Evolutionary conservation across 2,329 filamentous ascomycete genomes (phyloP), one percentile per base, ranked within the genome.

Genomic region (Cercospora zeina): DNA sequence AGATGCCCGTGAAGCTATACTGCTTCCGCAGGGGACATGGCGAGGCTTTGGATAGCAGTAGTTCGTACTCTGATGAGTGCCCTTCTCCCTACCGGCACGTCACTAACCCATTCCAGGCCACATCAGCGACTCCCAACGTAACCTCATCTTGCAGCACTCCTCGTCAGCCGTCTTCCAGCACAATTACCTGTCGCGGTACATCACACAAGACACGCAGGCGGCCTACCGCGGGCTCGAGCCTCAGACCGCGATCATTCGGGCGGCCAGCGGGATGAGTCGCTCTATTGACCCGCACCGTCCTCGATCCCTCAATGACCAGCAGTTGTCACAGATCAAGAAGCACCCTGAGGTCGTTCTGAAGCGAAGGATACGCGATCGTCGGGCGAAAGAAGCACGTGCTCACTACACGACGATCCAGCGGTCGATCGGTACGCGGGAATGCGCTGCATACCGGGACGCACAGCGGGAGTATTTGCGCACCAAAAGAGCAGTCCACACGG

Each of bases 181-280:
- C 14, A 65, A 66, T 50, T 66, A 66, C 50, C 56, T 66, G 10
- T 64, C 59, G 14, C 39, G 53, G 19, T 64, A 62, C 34, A 63
- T 67, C 31, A 55, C 50, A 9, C 45, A 66, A 58, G 58, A 67
- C 39, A 64, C 45, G 37, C 45, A 67, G 60, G 62, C 62, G 10
- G 62, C 50, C 19, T 66, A 64, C 16, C 24, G 33, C 9, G 57
- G 64, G 47, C 50, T 55, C n/a, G 34, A 19, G 11, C 57, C 61
- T 45, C 11, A 54, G 37, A 49, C 49, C 4, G 39, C 21, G 36
- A 34, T 63, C 10, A 62, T 58, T 5, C 21, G 45, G n/a, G 54
- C 21, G 10, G 54, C 39, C 3, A 61, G 54, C 36, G 21, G 36
- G 9, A 57, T 57, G 13, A 57, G 33, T 37, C 54, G 54, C 54